Evolutionary conservation across 257 asterid genomes (phyloP), one percentile per base, ranked within the genome.

Genomic region (Thymus quinquecostatus): DNA sequence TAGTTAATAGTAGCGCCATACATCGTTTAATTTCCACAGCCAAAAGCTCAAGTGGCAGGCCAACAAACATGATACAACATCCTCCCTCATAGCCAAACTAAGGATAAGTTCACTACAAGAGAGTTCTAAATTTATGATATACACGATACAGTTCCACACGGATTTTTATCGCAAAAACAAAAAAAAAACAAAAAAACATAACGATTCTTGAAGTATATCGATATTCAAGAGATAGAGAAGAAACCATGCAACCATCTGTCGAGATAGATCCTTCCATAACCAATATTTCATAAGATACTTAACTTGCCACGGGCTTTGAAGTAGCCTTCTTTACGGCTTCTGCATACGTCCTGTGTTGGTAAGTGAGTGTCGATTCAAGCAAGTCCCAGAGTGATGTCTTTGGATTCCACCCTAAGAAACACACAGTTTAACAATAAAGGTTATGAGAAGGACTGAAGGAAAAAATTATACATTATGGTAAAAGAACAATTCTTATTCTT

Each of bases 321-420:
- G 84, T 87, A 21, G 93, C 86, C 70, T 83, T 77, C 87, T 85
- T 89, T 55, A 89, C 38, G 34, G 96, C 96, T 77, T 85, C 93
- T 2, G 96, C 92, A 4, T 89, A 89, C 10, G 93, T 89, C 84
- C 80, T 77, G 80, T 85, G 93, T 80, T 89, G 96, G 87, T 89
- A 87, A 1, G 96, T 89, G 50, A 89, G 89, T 38, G 91, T 89
- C 21, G 93, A 87, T 66, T 89, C 96, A 0, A 89, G 93, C 86
- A 89, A 78, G 83, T 89, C 93, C 87, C 88, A 89, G 3, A 89
- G 89, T 1, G 96, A 85, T 11, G 96, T 89, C 85, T 89, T 85
- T 0, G 96, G 96, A 33, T 87, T 82, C 93, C 96, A 89, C 8
- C 92, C 96, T 87, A 74, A 44, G 43, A 33, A 59, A 33, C 43